Percentiles rank a stretch among this genome's conserved stretches.
phyloP scores from a whole-genome alignment of 2,329 filamentous ascomycete species.

The Paecilomyces fulvus region DNA sequence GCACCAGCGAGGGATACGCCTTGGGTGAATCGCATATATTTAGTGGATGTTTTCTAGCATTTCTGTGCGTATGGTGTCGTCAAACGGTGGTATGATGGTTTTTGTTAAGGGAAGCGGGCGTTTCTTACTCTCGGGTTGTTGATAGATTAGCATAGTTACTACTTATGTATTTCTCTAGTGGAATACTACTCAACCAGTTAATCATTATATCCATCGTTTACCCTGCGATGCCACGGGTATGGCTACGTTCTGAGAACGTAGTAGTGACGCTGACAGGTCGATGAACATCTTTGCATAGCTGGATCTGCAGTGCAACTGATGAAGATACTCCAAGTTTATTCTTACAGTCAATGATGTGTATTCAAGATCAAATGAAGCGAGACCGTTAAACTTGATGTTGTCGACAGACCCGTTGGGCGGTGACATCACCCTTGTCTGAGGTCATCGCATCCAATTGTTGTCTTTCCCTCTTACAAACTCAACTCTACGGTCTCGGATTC shows the following conservation, averaged over 20 bases:
- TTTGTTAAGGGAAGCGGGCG: background rate
- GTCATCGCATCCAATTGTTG: slow-evolving; percentile 2
- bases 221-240: too few species aligned
- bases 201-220: background rate
- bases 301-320: too few species aligned
- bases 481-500: background rate
- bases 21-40: slow-evolving; percentile 2
- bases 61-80: background rate
- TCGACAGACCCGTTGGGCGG: slow-evolving; percentile 10
- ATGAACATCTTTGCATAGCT: too few species aligned
- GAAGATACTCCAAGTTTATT: too few species aligned
- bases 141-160: background rate
- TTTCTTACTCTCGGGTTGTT: background rate
- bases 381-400: background rate
- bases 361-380: background rate
- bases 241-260: too few species aligned
- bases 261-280: background rate
- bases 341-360: background rate
- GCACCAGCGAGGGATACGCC: slow-evolving; percentile 15
- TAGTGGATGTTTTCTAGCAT: background rate
- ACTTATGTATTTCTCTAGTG: background rate
- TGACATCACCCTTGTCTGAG: slow-evolving; percentile 22
- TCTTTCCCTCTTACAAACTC: background rate
- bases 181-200: background rate
- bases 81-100: background rate